Evolutionary conservation across 139 green algal species (phyloP).

Genomic region (Chlamydomonas asymmetrica): DNA sequence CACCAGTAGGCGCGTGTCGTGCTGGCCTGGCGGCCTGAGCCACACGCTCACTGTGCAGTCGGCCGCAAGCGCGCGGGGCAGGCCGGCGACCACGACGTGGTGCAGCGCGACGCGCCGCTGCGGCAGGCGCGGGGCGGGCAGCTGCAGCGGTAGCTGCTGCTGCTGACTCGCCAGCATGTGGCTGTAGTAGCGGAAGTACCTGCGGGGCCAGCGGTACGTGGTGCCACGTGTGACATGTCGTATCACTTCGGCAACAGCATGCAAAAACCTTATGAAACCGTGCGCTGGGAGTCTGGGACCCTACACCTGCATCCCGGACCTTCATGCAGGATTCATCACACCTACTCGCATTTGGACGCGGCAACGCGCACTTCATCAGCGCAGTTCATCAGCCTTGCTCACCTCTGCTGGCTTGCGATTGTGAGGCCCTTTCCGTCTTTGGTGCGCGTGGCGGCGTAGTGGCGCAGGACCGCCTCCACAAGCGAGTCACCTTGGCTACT

Average conservation of each 20-base stretch:
- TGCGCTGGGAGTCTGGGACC: too few species aligned
- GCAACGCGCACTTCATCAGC: too few species aligned
- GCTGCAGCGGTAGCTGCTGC: not conserved
- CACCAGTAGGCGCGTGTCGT: not conserved
- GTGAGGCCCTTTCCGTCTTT: conserved; percentile 61
- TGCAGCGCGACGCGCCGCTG: not conserved
- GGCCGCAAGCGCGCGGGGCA: not conserved
- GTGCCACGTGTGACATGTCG: too few species aligned
- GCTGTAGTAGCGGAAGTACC: too few species aligned
- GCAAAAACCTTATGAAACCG: too few species aligned
- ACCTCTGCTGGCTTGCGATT: conserved; percentile 70
- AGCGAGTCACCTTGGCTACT: not conserved
- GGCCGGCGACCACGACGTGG: not conserved
- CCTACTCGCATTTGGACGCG: too few species aligned
- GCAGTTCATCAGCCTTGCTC: too few species aligned
- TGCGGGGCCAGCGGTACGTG: not conserved
- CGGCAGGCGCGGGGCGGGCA: not conserved
- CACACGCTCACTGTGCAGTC: conserved; percentile 11
- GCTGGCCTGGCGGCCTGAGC: conserved; percentile 5
- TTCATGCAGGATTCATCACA: too few species aligned
- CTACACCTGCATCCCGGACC: too few species aligned
- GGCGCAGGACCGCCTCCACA: conserved; percentile 18
- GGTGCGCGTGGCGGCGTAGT: conserved; percentile 54
- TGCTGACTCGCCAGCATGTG: too few species aligned
- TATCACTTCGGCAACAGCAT: too few species aligned